Percentiles rank a stretch among this genome's conserved stretches.
These are phyloP conservation scores for Suhomyces sp. DNA, from an alignment of 805 yeast genomes.

Conservation along the genomic window DNA sequence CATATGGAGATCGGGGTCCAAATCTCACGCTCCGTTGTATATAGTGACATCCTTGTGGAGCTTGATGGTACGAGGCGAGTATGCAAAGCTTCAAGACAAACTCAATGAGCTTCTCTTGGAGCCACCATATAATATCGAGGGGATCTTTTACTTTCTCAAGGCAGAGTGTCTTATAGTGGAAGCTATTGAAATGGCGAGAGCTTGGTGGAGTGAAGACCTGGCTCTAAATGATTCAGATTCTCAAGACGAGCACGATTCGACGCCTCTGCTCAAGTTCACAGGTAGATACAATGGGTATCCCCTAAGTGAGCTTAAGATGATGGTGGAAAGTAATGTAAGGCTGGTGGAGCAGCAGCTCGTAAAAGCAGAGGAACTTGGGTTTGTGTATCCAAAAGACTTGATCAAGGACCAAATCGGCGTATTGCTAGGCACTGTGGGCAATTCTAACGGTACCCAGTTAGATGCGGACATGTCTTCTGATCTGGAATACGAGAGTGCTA, in stretches of 20 bases:
- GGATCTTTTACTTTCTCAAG: slow-evolving; percentile 35
- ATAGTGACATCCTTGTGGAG: slow-evolving; percentile 42
- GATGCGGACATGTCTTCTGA: neutral
- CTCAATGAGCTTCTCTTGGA: slow-evolving; percentile 36
- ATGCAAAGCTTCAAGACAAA: slow-evolving; percentile 29
- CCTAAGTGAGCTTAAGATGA: neutral
- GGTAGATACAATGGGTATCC: neutral
- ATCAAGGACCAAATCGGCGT: slow-evolving; percentile 8
- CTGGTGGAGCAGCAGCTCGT: slow-evolving; percentile 3
- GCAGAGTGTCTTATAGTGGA: slow-evolving; percentile 29
- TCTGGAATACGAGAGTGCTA: neutral
- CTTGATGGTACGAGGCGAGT: slow-evolving; percentile 34
- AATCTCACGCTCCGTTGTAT: slow-evolving; percentile 40
- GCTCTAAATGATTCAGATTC: neutral
- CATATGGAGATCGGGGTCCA: slow-evolving; percentile 39
- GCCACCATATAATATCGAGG: slow-evolving; percentile 44
- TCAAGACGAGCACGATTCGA: neutral
- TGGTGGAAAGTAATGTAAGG: neutral
- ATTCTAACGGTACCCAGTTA: neutral
- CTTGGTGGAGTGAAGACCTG: neutral
- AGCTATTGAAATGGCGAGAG: slow-evolving; percentile 16
- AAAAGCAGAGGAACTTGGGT: slow-evolving; percentile 22
- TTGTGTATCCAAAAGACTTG: slow-evolving; percentile 22
- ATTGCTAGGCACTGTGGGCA: neutral
- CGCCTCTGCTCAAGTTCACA: neutral